Base-by-base conservation (phyloP, 2,329 filamentous ascomycete genomes). In the Phialocephala sp. region DNA sequence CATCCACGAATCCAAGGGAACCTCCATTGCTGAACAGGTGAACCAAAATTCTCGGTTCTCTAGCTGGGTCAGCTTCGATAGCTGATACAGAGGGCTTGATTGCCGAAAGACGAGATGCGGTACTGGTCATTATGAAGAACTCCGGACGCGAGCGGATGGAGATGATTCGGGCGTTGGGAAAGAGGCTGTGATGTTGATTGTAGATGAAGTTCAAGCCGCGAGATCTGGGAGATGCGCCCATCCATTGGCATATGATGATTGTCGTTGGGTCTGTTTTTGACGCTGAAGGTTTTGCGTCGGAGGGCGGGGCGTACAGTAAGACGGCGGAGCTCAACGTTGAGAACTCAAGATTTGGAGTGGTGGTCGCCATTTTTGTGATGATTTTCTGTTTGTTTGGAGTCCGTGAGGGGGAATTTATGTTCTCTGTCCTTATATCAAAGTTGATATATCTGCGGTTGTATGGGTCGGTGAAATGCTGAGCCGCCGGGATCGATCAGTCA, bases 1-100 rank as follows among this genome's bases (percentile, higher is more conserved):
- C 50, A 54, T 69, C 68, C 3, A 52, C 27, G 32, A 66, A 69
- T 9, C 35, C 47, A 20, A 69, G 27, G 2, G 60, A 22, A 0
- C 69, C 69, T 9, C 69, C 69, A 47, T 71, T 71, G 37, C 67
- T 68, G 45, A 71, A 57, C 2, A 69, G 41, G 57, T 71, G 69
- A 4, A 69, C 65, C 8, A 71, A 41, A 32, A 69, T 54, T 11
- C 58, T 55, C 2, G 61, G 64, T 6, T 64, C 55, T 4, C 57
- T 37, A 4, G 59, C 15, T 1, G 63, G 47, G 20, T 67, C 68
- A n/a, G 47, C 47, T 22, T 67, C 43, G 9, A 71, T 63, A 1
- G 60, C 64, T 37, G 64, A 58, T 20, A 66, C 37, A 14, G 68
- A 37, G 12, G 67, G 68, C 14, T 60, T 39, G 37, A 68, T 58